These are phyloP conservation scores for Quambalaria eucalypti DNA, from an alignment of 1,284 basidiomycete species.

Conservation along the genomic window DNA sequence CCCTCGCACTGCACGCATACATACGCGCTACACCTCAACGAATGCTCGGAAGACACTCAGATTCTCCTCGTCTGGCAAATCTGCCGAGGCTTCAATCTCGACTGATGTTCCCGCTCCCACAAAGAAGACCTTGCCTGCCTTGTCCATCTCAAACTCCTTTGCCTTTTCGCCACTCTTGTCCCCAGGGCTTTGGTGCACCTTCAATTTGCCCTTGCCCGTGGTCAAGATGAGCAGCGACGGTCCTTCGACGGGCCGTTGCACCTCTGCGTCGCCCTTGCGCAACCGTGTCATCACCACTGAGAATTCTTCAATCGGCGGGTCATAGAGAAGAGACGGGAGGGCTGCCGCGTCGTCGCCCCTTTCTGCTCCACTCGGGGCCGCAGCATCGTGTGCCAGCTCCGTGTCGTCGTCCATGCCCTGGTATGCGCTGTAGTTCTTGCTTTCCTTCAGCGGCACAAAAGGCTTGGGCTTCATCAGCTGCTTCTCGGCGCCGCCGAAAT, in stretches of 20 bases:
- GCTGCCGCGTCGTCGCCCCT: not conserved
- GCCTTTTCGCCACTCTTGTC: not conserved
- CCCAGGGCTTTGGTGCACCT: not conserved
- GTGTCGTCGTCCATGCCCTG: conserved; percentile 21
- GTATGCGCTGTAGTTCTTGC: conserved; percentile 9
- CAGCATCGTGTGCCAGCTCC: not conserved
- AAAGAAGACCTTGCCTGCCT: conserved; percentile 69
- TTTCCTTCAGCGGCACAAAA: conserved; percentile 49
- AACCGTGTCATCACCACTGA: conserved; percentile 66
- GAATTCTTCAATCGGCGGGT: conserved; percentile 92
- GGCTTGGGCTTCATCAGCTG: conserved; percentile 61
- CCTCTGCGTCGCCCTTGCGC: conserved; percentile 52
- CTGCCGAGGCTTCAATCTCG: not conserved
- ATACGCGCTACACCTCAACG: conserved; percentile 3
- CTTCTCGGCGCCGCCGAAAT: conserved; percentile 48
- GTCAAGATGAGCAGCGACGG: conserved; percentile 77
- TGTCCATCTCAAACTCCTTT: conserved; percentile 1
- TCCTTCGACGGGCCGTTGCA: conserved; percentile 61
- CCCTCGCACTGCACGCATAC: no score
- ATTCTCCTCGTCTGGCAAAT: not conserved
- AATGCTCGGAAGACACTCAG: conserved; percentile 2
- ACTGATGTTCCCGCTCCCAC: conserved; percentile 57
- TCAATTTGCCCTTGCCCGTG: conserved; percentile 57
- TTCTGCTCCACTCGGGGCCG: not conserved
- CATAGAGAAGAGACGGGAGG: conserved; percentile 56